Percentiles rank a stretch among this genome's conserved stretches.
Conservation (phyloP, 2,329 filamentous ascomycete species). For the Huntiella moniliformis region DNA sequence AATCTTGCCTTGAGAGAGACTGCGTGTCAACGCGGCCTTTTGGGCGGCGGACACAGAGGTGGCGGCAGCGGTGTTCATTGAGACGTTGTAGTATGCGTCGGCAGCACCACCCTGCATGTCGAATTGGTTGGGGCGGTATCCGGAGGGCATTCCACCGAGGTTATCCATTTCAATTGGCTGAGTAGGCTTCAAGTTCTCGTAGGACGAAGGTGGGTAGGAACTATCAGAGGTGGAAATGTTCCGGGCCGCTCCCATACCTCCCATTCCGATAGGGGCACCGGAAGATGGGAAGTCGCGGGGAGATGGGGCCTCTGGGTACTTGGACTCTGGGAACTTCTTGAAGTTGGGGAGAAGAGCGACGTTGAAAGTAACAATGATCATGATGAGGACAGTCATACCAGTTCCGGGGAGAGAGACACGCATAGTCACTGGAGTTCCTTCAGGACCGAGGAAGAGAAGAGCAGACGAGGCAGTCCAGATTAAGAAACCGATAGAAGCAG, state of each 20-base stretch:
- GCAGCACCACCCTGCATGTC: constrained; percentile 5
- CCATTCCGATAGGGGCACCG: constrained; percentile 2
- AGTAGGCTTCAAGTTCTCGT: constrained; percentile 29
- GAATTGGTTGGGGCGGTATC: constrained; percentile 1
- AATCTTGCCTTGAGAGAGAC: constrained; percentile 20
- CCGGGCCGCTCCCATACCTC: constrained; percentile 12
- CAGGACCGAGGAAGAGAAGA: constrained; percentile 30
- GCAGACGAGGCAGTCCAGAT: constrained; percentile 37
- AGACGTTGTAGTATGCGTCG: constrained; percentile 6
- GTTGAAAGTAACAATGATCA: constrained; percentile 20
- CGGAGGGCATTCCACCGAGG: background rate
- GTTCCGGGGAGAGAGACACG: constrained; percentile 32
- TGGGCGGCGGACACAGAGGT: constrained; percentile 14
- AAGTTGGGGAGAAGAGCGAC: constrained; percentile 21
- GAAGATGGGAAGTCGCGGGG: constrained; percentile 14
- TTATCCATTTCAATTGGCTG: constrained; percentile 9
- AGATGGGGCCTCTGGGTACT: constrained; percentile 11
- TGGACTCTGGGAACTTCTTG: constrained; percentile 7
- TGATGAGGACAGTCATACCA: constrained; percentile 30
- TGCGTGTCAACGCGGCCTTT: constrained; percentile 12
- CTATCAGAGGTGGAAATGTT: constrained; percentile 26
- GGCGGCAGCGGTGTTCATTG: constrained; percentile 16
- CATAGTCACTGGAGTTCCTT: constrained; percentile 23
- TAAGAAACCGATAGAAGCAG: constrained; percentile 26
- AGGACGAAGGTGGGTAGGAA: constrained; percentile 27